Percentiles rank a stretch among this genome's conserved stretches.
Evolutionary conservation across 2,329 filamentous ascomycete species (phyloP).

Genomic region (Exophiala dermatitidis): DNA sequence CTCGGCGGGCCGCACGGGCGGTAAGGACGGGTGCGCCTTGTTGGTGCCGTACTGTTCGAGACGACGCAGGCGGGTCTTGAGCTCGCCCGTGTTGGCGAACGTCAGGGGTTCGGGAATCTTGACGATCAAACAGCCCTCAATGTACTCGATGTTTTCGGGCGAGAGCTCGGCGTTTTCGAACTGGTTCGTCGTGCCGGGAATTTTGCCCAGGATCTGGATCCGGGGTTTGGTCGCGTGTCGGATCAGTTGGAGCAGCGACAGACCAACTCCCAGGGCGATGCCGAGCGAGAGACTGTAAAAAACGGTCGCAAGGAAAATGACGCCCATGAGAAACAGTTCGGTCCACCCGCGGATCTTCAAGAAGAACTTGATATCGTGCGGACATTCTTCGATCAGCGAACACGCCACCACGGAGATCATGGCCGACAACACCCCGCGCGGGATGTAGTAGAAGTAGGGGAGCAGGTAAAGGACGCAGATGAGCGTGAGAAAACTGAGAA

Average conservation of each 20-base stretch:
- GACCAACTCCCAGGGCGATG: slow-evolving; percentile 85
- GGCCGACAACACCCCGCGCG: slow-evolving; percentile 88
- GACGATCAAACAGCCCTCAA: slow-evolving; percentile 88
- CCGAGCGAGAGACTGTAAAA: slow-evolving; percentile 92
- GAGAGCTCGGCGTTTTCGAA: slow-evolving; percentile 80
- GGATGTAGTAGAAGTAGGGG: slow-evolving; percentile 89
- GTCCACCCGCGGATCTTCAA: slow-evolving; percentile 74
- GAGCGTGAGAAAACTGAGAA: slow-evolving; percentile 75
- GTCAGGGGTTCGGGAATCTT: slow-evolving; percentile 96
- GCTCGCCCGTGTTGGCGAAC: slow-evolving; percentile 90
- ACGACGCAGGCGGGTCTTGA: slow-evolving; percentile 74
- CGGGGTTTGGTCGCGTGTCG: slow-evolving; percentile 83
- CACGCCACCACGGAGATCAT: slow-evolving; percentile 96
- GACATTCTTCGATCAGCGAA: slow-evolving; percentile 90
- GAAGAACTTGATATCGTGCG: slow-evolving; percentile 88
- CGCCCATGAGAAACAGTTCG: slow-evolving; percentile 76
- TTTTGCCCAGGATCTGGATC: slow-evolving; percentile 89
- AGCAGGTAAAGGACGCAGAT: slow-evolving; percentile 74
- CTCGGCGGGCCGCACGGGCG: slow-evolving; percentile 66
- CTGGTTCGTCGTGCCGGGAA: slow-evolving; percentile 65
- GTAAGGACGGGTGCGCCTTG: slow-evolving; percentile 77
- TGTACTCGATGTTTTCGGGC: slow-evolving; percentile 69
- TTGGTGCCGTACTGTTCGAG: slow-evolving; percentile 87
- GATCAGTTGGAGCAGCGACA: slow-evolving; percentile 84
- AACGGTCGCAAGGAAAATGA: slow-evolving; percentile 86